Evolutionary conservation across 352 stramenopile species (phyloP).

Genomic region (Globisporangium mamillatum): DNA sequence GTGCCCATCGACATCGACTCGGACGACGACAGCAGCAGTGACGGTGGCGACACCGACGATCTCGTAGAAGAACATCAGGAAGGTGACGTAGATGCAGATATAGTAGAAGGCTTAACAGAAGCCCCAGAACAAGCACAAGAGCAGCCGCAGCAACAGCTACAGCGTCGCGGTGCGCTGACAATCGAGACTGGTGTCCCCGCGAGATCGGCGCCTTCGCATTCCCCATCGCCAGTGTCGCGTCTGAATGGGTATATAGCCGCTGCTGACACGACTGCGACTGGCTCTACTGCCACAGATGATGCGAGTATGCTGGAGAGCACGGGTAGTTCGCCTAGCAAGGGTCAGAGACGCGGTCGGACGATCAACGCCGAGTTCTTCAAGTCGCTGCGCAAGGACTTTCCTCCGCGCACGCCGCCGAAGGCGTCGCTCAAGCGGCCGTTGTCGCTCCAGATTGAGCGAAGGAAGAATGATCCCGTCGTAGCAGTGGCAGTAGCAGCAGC

Average conservation of each 20-base stretch:
- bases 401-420: conserved; percentile 3
- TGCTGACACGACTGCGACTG: no score
- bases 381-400: conserved; percentile 3
- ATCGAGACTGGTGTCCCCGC: background rate
- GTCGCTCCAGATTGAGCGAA: background rate
- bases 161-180: background rate
- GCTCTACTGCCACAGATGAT: no score
- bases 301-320: background rate
- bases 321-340: background rate
- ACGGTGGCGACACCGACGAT: background rate
- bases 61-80: background rate
- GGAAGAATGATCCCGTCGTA: background rate
- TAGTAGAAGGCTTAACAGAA: no score
- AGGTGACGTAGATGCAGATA: no score
- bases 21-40: background rate
- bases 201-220: background rate
- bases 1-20: conserved; percentile 11
- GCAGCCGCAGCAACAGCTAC: background rate
- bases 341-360: background rate
- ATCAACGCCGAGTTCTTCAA: conserved; percentile 5
- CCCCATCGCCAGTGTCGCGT: conserved; percentile 7
- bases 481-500: background rate
- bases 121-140: no score
- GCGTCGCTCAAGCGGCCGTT: conserved; percentile 13
- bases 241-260: background rate